Conservation (phyloP, 2,329 filamentous ascomycete species). For the Rugonectria rugulosa region DNA sequence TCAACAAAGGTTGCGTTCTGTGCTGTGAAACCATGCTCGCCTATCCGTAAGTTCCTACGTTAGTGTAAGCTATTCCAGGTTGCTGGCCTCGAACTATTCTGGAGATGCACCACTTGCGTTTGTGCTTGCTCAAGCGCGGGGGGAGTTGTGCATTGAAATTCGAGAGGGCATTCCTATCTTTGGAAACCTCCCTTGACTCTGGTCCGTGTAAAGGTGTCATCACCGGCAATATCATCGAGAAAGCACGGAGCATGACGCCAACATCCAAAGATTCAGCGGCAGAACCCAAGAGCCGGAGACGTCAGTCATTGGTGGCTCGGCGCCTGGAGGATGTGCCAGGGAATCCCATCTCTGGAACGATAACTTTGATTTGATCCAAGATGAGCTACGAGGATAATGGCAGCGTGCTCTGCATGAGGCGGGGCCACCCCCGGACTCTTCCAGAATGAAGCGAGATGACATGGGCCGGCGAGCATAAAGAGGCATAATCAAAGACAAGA, state of each 20-base stretch:
- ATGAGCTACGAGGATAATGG: slow-evolving; percentile 26
- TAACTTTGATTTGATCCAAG: slow-evolving; percentile 35
- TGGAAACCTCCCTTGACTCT: slow-evolving; percentile 14
- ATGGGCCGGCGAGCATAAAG: slow-evolving; percentile 38
- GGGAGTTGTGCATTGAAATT: slow-evolving; percentile 24
- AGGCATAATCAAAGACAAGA: slow-evolving; percentile 40
- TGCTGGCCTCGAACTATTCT: too few species aligned
- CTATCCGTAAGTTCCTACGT: slow-evolving; percentile 27
- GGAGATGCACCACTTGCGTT: too few species aligned
- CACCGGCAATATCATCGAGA: slow-evolving; percentile 21
- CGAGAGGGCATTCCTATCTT: slow-evolving; percentile 24
- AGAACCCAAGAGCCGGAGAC: slow-evolving; percentile 28
- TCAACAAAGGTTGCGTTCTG: slow-evolving; percentile 36
- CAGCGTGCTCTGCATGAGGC: slow-evolving; percentile 28
- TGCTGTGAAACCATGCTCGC: slow-evolving; percentile 30
- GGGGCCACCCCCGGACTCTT: slow-evolving; percentile 38
- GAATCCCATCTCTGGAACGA: slow-evolving; percentile 24
- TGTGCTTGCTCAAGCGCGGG: slow-evolving; percentile 17
- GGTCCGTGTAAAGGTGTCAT: slow-evolving; percentile 33
- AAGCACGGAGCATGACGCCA: slow-evolving; percentile 35
- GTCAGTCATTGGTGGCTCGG: slow-evolving; percentile 31
- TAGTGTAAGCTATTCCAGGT: slow-evolving; percentile 31
- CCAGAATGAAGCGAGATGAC: slow-evolving; percentile 44
- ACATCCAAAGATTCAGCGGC: slow-evolving; percentile 18
- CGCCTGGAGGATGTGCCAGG: slow-evolving; percentile 18